Conservation (phyloP, 441 rosid species). For the Arabidopsis lyrata region DNA sequence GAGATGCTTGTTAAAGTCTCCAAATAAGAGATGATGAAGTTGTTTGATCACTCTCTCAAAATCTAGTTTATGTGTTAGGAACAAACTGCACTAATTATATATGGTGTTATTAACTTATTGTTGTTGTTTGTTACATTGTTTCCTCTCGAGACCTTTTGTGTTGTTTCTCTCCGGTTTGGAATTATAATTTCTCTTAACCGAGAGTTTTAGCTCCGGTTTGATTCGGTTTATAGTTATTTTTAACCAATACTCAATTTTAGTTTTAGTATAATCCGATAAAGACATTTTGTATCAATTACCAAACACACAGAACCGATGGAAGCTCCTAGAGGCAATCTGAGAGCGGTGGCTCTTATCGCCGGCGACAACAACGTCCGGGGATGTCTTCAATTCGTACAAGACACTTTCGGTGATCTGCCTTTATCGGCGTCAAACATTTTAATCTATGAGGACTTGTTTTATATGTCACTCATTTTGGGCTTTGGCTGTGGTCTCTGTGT, state of each 20-base stretch:
- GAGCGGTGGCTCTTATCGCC: conserved; percentile 85
- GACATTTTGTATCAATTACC: neutral
- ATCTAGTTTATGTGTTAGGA: conserved; percentile 14
- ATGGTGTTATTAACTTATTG: neutral
- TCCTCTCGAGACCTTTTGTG: neutral
- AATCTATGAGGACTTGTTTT: neutral
- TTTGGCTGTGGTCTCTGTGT: conserved; percentile 1
- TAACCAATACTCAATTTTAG: neutral
- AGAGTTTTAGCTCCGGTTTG: conserved; percentile 27
- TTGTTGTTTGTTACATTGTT: neutral
- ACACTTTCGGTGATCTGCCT: conserved; percentile 56
- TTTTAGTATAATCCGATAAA: conserved; percentile 25
- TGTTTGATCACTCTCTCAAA: conserved; percentile 15
- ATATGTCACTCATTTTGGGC: neutral
- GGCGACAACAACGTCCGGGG: conserved; percentile 73
- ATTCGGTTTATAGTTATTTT: conserved; percentile 1
- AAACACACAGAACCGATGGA: conserved; percentile 51
- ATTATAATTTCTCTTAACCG: conserved; percentile 20
- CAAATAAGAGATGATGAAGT: neutral
- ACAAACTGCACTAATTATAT: conserved; percentile 8
- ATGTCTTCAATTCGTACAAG: conserved; percentile 66
- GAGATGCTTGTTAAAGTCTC: conserved; percentile 30
- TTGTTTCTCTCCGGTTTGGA: conserved; percentile 18
- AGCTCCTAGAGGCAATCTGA: conserved; percentile 52
- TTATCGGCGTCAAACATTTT: neutral